These are phyloP conservation scores for Blastobotrys terrestris DNA, from an alignment of 805 yeast species.

Conservation along the genomic window DNA sequence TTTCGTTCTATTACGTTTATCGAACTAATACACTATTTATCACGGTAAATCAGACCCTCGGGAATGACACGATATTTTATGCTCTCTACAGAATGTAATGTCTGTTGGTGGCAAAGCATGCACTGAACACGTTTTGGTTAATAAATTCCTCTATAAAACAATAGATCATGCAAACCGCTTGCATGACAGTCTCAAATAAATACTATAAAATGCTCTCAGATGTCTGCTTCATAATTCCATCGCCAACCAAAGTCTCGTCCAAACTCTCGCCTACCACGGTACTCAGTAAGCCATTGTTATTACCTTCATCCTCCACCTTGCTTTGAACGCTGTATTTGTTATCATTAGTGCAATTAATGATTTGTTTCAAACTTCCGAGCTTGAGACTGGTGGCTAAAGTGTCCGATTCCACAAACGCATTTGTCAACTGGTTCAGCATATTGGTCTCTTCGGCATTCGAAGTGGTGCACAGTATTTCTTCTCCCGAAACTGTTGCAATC, in stretches of 20 bases:
- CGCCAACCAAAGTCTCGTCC: slow-evolving; percentile 14
- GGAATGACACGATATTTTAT: no score
- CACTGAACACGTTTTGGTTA: no score
- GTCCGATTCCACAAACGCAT: slow-evolving; percentile 15
- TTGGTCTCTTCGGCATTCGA: slow-evolving; percentile 4
- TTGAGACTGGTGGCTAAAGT: slow-evolving; percentile 15
- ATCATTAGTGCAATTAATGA: slow-evolving; percentile 7
- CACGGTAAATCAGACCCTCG: no score
- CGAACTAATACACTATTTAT: no score
- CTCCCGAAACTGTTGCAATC: slow-evolving; percentile 17
- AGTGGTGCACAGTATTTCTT: slow-evolving; percentile 11
- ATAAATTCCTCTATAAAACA: background rate
- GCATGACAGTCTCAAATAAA: background rate
- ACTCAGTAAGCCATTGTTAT: slow-evolving; percentile 9
- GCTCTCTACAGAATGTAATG: no score
- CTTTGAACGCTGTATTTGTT: slow-evolving; percentile 12
- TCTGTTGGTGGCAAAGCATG: background rate
- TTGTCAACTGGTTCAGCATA: slow-evolving; percentile 8
- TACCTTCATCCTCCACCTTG: slow-evolving; percentile 4
- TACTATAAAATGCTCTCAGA: background rate
- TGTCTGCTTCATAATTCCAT: slow-evolving; percentile 11
- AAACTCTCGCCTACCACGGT: slow-evolving; percentile 10
- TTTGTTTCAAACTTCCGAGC: slow-evolving; percentile 15
- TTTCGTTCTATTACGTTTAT: no score
- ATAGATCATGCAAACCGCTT: background rate